A percentile compares a stretch with the other conserved stretches of the same genome.
Evolutionary conservation across 2,329 filamentous ascomycete genomes (phyloP).

Genomic region (Zymoseptoria crescenta): DNA sequence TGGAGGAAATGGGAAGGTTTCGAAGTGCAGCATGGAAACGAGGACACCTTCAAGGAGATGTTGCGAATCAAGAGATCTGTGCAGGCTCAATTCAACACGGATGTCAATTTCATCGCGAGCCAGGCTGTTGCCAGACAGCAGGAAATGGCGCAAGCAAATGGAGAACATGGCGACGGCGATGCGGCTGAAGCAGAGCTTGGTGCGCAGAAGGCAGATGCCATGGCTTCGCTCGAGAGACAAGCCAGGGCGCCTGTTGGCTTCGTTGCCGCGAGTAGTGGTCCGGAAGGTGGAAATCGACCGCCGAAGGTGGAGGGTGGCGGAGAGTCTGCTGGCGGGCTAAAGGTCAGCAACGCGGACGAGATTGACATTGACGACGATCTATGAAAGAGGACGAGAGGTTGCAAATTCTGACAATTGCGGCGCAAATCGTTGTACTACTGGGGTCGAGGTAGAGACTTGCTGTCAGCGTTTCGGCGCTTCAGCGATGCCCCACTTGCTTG

Average conservation of each 20-base stretch:
- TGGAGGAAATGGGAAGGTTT: slow-evolving; percentile 98
- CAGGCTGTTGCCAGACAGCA: slow-evolving; percentile 82
- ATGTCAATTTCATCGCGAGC: slow-evolving; percentile 96
- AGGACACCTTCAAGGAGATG: slow-evolving; percentile 99
- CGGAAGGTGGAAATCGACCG: slow-evolving; percentile 27
- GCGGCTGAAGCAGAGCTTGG: slow-evolving; percentile 37
- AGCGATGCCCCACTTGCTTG: no score
- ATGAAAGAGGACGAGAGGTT: slow-evolving; percentile 5
- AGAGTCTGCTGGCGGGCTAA: slow-evolving; percentile 3
- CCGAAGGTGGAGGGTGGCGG: slow-evolving; percentile 8
- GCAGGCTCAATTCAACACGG: slow-evolving; percentile 95
- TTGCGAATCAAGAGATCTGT: slow-evolving; percentile 94
- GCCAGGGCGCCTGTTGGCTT: slow-evolving; percentile 85
- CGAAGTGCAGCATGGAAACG: slow-evolving; percentile 95
- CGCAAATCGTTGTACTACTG: no score
- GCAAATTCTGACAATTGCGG: background rate
- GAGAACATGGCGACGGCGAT: slow-evolving; percentile 36
- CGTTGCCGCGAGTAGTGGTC: slow-evolving; percentile 67
- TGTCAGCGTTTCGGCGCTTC: no score
- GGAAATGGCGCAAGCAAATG: slow-evolving; percentile 31
- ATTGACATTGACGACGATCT: slow-evolving; percentile 31
- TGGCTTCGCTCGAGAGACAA: slow-evolving; percentile 82
- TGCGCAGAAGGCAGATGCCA: slow-evolving; percentile 62
- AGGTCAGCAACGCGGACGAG: slow-evolving; percentile 24
- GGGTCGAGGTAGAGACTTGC: no score